These are phyloP conservation scores for Lentinula aciculospora DNA, from an alignment of 768 basidiomycete species.

Conservation along the genomic window DNA sequence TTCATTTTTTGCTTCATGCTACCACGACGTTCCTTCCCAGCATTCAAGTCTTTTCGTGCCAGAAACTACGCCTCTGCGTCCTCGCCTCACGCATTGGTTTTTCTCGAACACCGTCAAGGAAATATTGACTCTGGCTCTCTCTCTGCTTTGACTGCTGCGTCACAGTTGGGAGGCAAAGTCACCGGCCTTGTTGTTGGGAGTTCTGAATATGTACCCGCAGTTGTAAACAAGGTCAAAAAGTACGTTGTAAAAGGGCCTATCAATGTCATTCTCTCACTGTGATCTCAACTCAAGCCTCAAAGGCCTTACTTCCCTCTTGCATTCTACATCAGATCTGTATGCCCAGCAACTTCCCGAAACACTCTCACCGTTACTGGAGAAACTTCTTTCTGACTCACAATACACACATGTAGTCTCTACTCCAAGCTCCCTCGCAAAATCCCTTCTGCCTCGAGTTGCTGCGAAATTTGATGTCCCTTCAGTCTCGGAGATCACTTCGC, in stretches of 20 bases:
- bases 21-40: conserved; percentile 13
- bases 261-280: background rate
- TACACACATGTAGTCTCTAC: conserved; percentile 92
- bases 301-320: conserved; percentile 61
- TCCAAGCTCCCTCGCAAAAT: conserved; percentile 90
- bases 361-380: conserved; percentile 78
- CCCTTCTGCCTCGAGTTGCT: conserved; percentile 88
- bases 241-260: conserved; percentile 24
- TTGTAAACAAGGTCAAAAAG: conserved; percentile 80
- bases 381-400: conserved; percentile 55
- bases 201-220: conserved; percentile 56
- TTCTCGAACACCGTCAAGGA: conserved; percentile 82
- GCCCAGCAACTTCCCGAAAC: conserved; percentile 67
- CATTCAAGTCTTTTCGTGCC: conserved; percentile 7
- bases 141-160: conserved; percentile 89
- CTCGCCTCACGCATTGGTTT: conserved; percentile 76
- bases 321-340: conserved; percentile 69
- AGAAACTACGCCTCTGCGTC: conserved; percentile 56
- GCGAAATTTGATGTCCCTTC: conserved; percentile 86
- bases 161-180: conserved; percentile 79
- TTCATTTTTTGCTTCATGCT: background rate
- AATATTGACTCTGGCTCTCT: conserved; percentile 79
- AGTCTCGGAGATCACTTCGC: conserved; percentile 83
- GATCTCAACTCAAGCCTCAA: conserved; percentile 55
- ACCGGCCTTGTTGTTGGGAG: conserved; percentile 73